phyloP scores from a whole-genome alignment of 139 green algal species.

The Bryopsis sp. region DNA sequence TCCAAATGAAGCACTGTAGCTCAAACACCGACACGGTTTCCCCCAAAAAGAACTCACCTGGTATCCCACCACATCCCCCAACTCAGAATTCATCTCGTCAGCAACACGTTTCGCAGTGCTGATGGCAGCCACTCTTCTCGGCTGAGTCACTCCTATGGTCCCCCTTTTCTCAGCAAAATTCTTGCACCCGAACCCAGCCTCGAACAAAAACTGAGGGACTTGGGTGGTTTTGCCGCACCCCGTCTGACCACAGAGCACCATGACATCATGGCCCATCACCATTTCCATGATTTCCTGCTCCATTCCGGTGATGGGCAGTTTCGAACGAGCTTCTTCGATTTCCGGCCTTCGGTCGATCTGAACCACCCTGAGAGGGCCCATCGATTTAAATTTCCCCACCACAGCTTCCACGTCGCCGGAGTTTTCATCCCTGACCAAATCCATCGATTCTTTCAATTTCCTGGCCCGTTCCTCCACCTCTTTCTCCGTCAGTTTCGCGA shows the following conservation, averaged over 20 bases:
- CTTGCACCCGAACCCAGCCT: slow-evolving; percentile 78
- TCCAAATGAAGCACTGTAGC: too few relatives aligned
- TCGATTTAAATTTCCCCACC: slow-evolving; percentile 1
- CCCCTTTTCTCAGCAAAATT: slow-evolving; percentile 57
- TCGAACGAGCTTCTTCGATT: slow-evolving; percentile 37
- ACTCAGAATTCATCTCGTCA: slow-evolving; percentile 55
- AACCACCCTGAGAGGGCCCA: slow-evolving; percentile 34
- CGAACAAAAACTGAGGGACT: slow-evolving; percentile 91
- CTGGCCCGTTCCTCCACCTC: background rate
- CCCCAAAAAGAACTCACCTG: slow-evolving; percentile 68
- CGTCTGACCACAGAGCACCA: slow-evolving; percentile 83
- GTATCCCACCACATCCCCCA: slow-evolving; percentile 81
- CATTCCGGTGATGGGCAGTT: slow-evolving; percentile 76
- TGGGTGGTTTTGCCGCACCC: slow-evolving; percentile 93
- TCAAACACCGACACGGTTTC: too few relatives aligned
- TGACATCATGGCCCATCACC: slow-evolving; percentile 52
- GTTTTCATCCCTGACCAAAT: background rate
- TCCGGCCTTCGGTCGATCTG: slow-evolving; percentile 28
- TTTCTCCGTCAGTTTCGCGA: background rate
- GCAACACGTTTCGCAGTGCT: slow-evolving; percentile 72
- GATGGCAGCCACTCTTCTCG: slow-evolving; percentile 78
- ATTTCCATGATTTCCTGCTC: slow-evolving; percentile 92
- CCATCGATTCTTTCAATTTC: too few relatives aligned
- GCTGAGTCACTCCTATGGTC: slow-evolving; percentile 72
- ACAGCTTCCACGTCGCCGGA: background rate